Evolutionary conservation across 2,329 filamentous ascomycete genomes (phyloP).

Genomic region (Clarireedia sp.): DNA sequence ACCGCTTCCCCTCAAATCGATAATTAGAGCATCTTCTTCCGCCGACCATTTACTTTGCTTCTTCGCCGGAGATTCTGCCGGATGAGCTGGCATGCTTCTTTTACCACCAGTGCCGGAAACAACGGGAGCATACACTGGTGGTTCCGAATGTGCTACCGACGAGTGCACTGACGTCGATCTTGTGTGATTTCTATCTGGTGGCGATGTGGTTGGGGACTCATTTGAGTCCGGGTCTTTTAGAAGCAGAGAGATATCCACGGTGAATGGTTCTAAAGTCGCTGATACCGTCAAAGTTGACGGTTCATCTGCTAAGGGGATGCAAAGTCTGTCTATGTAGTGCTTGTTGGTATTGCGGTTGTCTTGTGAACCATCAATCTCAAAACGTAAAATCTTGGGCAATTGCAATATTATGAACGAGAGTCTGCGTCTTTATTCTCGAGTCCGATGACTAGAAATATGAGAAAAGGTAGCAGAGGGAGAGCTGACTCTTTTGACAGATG

Average conservation of each 20-base stretch:
- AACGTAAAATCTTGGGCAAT: slow-evolving; percentile 14
- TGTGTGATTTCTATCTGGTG: slow-evolving; percentile 30
- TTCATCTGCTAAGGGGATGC: slow-evolving; percentile 25
- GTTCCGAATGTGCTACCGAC: slow-evolving; percentile 18
- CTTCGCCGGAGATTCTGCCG: slow-evolving; percentile 65
- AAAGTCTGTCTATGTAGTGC: slow-evolving; percentile 12
- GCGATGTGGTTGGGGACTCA: slow-evolving; percentile 52
- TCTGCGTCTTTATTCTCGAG: slow-evolving; percentile 12
- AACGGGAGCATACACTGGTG: slow-evolving; percentile 21
- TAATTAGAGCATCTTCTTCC: slow-evolving; percentile 89
- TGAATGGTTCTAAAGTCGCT: slow-evolving; percentile 44
- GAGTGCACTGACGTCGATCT: slow-evolving; percentile 24
- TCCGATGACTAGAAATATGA: slow-evolving; percentile 10
- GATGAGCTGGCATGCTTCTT: slow-evolving; percentile 47
- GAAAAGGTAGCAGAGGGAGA: slow-evolving; percentile 14
- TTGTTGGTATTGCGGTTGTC: not conserved
- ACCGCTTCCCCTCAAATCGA: slow-evolving; percentile 77
- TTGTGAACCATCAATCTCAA: slow-evolving; percentile 6
- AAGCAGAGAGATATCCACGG: slow-evolving; percentile 91
- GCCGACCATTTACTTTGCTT: slow-evolving; percentile 96
- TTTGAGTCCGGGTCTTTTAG: slow-evolving; percentile 69
- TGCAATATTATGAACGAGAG: slow-evolving; percentile 13
- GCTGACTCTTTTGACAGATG: slow-evolving; percentile 18
- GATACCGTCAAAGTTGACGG: slow-evolving; percentile 30
- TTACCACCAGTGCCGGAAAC: slow-evolving; percentile 31